Base-by-base conservation (phyloP, 257 asterid genomes). In the Nicotiana tomentosiformis region DNA sequence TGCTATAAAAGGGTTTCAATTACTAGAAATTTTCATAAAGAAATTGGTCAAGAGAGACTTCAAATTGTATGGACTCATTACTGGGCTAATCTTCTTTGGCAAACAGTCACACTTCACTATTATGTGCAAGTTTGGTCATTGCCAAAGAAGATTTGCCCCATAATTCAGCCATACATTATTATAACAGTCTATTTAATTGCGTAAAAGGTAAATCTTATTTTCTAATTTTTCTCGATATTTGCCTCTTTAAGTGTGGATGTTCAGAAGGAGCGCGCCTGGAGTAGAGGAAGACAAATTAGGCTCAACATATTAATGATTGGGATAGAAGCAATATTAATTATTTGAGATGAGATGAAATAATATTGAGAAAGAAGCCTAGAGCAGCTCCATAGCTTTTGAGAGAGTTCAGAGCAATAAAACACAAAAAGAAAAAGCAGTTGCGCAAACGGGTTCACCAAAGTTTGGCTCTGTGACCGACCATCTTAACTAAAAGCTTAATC, bases 141-240 rank as follows among this genome's bases (percentile, higher is more conserved):
- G 83, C 83, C 77, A 80, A 65, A 23, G 77, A 56, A 65, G 77
- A 62, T 80, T 80, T 80, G 77, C 83, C 33, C 66, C 16, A 26
- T 46, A 23, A 23, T 23, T 23, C 1, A 23, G 26, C 26, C 26
- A 23, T 23, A 23, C 26, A 23, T 23, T 23, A 23, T 23, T 23
- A 23, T 23, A 23, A 23, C 1, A 23, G 26, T 23, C 26, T 23
- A 23, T 23, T 23, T 23, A 23, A 23, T 35, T 68, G 18, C 2
- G 37, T 9, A 2, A 18, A 68, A 68, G 30, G 10, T 18, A 10
- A 18, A 30, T 32, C 33, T 66, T 30, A 29, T 66, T 7, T 32
- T 15, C 5, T 35, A 35, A 7, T 7, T 32, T 33, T 66, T 66
- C 12, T 33, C 4, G 18, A 16, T 33, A 33, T 66, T 3, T 32